Evolutionary conservation across 768 basidiomycete genomes (phyloP).

Genomic region (Sporobolomyces pararoseus): DNA sequence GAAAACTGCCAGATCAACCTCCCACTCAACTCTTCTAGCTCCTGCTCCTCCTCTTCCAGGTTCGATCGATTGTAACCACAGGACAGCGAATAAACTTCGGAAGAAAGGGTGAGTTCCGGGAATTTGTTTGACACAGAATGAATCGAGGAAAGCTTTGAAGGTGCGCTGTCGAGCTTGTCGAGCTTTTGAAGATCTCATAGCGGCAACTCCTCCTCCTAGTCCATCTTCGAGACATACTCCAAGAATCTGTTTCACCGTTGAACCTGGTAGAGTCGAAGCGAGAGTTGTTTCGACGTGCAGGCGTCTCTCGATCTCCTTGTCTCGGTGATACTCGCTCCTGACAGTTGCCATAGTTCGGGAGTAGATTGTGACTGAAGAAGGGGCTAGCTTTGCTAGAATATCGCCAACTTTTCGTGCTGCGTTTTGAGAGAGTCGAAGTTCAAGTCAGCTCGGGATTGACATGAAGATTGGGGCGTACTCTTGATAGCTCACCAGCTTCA

Average conservation of each 20-base stretch:
- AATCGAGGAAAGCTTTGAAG: slow-evolving; percentile 21
- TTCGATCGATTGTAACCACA: slow-evolving; percentile 31
- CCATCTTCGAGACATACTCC: slow-evolving; percentile 20
- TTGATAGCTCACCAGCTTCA: neutral
- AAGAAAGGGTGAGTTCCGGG: slow-evolving; percentile 42
- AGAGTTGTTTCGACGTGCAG: slow-evolving; percentile 9
- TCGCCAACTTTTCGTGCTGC: slow-evolving; percentile 30
- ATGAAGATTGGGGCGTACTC: neutral
- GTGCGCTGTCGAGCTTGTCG: neutral
- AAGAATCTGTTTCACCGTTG: slow-evolving; percentile 7
- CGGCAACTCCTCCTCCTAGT: slow-evolving; percentile 15
- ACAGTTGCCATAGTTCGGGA: slow-evolving; percentile 32
- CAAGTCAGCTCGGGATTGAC: neutral
- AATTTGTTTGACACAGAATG: slow-evolving; percentile 22
- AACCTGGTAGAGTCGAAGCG: neutral
- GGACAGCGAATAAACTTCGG: slow-evolving; percentile 17
- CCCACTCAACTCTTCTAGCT: slow-evolving; percentile 34
- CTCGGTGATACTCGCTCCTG: slow-evolving; percentile 36
- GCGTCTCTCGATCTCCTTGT: slow-evolving; percentile 22
- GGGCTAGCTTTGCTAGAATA: slow-evolving; percentile 22
- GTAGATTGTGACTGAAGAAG: slow-evolving; percentile 28
- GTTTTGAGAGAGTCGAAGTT: neutral
- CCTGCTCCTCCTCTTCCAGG: slow-evolving; percentile 31
- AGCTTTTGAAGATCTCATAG: slow-evolving; percentile 21
- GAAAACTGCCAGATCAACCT: slow-evolving; percentile 40